Conservation (phyloP, 2,329 filamentous ascomycete genomes). For the Nemania sp. region DNA sequence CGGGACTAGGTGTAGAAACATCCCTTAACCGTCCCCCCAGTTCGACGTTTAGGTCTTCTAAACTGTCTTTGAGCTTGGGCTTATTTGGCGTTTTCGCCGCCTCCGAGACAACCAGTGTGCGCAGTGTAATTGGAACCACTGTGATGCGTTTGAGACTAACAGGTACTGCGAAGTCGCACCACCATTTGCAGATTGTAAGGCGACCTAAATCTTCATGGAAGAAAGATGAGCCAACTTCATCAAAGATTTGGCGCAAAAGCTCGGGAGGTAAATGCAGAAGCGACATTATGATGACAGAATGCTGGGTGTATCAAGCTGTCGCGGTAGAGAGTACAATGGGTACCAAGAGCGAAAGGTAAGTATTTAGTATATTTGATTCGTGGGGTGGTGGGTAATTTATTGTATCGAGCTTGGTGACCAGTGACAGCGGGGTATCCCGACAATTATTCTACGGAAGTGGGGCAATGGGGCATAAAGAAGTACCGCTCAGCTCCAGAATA, state of each 20-base stretch:
- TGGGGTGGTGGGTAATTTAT: too few species aligned
- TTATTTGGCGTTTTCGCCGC: not conserved
- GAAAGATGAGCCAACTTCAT: slow-evolving; percentile 22
- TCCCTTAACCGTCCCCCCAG: not conserved
- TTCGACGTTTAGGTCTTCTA: slow-evolving; percentile 20
- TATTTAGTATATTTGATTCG: too few species aligned
- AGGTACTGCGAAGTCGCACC: slow-evolving; percentile 27
- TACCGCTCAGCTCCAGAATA: too few species aligned
- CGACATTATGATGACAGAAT: slow-evolving; percentile 7
- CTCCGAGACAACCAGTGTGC: slow-evolving; percentile 14
- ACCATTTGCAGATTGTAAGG: slow-evolving; percentile 31
- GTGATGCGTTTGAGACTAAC: slow-evolving; percentile 7
- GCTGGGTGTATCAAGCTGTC: too few species aligned
- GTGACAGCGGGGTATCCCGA: too few species aligned
- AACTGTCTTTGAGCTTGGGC: slow-evolving; percentile 3
- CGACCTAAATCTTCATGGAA: slow-evolving; percentile 26
- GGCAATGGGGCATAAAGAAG: too few species aligned
- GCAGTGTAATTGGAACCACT: slow-evolving; percentile 15
- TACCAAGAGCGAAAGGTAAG: too few species aligned
- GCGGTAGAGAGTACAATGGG: too few species aligned
- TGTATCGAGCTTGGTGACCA: too few species aligned
- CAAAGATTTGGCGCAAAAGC: slow-evolving; percentile 27
- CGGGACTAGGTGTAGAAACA: too few species aligned
- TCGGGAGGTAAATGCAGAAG: slow-evolving; percentile 30
- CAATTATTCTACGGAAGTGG: too few species aligned